These are phyloP conservation scores for Myotisia sp. DNA, from an alignment of 2,329 filamentous ascomycete genomes.

Conservation along the genomic window DNA sequence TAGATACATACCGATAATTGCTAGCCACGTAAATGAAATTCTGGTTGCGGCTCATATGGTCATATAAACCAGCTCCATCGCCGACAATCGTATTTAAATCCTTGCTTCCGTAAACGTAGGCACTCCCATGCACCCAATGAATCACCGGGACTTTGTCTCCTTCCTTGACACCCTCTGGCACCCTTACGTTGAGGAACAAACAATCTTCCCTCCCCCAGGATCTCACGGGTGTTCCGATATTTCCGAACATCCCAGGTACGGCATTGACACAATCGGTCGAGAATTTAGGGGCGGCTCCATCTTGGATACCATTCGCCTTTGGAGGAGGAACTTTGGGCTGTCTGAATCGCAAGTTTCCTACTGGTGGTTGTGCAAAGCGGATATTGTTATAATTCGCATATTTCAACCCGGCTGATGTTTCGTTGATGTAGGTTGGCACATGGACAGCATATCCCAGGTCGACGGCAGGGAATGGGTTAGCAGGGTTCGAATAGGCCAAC, in stretches of 20 bases:
- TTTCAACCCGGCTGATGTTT: constrained; percentile 5
- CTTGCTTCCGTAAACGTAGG: constrained; percentile 3
- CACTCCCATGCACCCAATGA: constrained; percentile 5
- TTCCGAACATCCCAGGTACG: constrained; percentile 2
- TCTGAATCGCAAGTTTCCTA: constrained; percentile 7
- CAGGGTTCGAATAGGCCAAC: no score
- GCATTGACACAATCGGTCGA: constrained; percentile 9
- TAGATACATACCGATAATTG: constrained; percentile 7
- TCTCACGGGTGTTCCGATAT: not conserved
- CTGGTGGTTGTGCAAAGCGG: constrained; percentile 11
- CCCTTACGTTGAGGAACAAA: constrained; percentile 6
- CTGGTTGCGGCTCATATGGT: constrained; percentile 3
- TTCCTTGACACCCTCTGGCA: constrained; percentile 4
- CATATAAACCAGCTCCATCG: constrained; percentile 1
- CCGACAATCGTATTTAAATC: not conserved
- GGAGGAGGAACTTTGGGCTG: constrained; percentile 8
- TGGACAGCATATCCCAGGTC: constrained; percentile 12
- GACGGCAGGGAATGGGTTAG: constrained; percentile 5
- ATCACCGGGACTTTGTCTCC: constrained; percentile 6
- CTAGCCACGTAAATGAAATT: constrained; percentile 6
- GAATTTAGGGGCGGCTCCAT: constrained; percentile 1
- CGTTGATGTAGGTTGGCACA: constrained; percentile 5
- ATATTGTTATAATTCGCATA: constrained; percentile 11
- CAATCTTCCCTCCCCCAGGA: constrained; percentile 6
- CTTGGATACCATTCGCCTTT: constrained; percentile 3